Conservation (phyloP, 306 rosid genomes). For the Fragaria iinumae region DNA sequence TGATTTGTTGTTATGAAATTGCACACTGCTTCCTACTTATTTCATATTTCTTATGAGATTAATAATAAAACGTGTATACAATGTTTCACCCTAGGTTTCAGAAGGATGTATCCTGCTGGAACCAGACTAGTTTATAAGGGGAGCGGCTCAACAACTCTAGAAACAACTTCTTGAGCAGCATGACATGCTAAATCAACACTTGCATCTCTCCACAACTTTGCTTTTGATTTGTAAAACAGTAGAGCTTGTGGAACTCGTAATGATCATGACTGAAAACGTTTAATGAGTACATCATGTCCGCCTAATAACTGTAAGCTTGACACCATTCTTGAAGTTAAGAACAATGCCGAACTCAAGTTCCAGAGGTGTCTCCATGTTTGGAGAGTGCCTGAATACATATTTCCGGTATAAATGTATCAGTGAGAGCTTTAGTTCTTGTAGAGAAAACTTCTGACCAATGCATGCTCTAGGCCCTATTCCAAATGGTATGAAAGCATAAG, state of each 20-base stretch:
- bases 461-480: slow-evolving; percentile 94
- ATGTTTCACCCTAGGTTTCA: background rate
- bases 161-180: background rate
- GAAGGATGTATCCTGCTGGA: background rate
- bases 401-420: slow-evolving; percentile 75
- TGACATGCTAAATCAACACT: background rate
- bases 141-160: background rate
- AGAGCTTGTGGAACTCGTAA: background rate
- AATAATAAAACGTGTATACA: background rate
- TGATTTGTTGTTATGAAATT: slow-evolving; percentile 17
- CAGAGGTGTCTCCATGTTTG: slow-evolving; percentile 73
- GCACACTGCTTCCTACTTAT: background rate
- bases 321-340: slow-evolving; percentile 84
- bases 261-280: background rate
- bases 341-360: slow-evolving; percentile 81
- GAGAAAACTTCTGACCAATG: slow-evolving; percentile 79
- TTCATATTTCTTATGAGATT: background rate
- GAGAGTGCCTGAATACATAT: slow-evolving; percentile 76
- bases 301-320: slow-evolving; percentile 60
- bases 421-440: slow-evolving; percentile 79
- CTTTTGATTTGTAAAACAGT: background rate
- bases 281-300: slow-evolving; percentile 26
- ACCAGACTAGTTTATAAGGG: background rate
- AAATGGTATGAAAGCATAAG: slow-evolving; percentile 80
- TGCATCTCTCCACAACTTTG: background rate